Conservation (phyloP, 2,329 filamentous ascomycete genomes). For the Hypoxylon sp. region DNA sequence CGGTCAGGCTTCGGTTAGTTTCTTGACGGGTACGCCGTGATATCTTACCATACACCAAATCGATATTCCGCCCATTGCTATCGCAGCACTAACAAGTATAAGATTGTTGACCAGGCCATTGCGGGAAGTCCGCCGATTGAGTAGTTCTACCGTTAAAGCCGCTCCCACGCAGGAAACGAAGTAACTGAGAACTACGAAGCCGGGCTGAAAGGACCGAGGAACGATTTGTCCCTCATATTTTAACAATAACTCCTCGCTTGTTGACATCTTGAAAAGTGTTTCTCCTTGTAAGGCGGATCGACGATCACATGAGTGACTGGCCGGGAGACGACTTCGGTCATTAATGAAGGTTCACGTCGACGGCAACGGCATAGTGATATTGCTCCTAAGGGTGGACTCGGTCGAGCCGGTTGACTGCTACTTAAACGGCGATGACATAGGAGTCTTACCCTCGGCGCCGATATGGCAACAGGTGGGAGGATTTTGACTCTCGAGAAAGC, state of each 20-base stretch:
- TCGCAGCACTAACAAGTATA: constrained; percentile 73
- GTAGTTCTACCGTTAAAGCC: constrained; percentile 83
- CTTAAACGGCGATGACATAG: neutral
- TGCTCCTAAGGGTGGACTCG: constrained; percentile 4
- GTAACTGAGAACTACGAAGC: constrained; percentile 80
- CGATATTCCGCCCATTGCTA: constrained; percentile 80
- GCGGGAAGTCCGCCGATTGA: constrained; percentile 80
- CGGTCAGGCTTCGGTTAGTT: constrained; percentile 56
- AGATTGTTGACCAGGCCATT: constrained; percentile 78
- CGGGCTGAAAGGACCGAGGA: constrained; percentile 66
- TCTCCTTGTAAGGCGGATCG: constrained; percentile 8
- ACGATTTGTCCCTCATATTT: constrained; percentile 63
- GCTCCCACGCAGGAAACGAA: constrained; percentile 84
- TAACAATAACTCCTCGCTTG: constrained; percentile 54
- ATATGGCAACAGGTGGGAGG: constrained; percentile 3
- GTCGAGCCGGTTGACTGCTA: neutral
- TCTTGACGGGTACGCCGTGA: constrained; percentile 2
- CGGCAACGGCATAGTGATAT: neutral
- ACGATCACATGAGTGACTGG: constrained; percentile 22
- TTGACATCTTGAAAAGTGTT: constrained; percentile 47
- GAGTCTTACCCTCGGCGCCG: neutral
- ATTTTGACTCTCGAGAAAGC: constrained; percentile 3
- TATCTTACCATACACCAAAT: constrained; percentile 77
- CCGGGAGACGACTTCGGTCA: constrained; percentile 18
- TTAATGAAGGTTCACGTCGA: constrained; percentile 9